Evolutionary conservation across 1,139 yeast species (phyloP).

Genomic region (Zygosaccharomyces sapae): DNA sequence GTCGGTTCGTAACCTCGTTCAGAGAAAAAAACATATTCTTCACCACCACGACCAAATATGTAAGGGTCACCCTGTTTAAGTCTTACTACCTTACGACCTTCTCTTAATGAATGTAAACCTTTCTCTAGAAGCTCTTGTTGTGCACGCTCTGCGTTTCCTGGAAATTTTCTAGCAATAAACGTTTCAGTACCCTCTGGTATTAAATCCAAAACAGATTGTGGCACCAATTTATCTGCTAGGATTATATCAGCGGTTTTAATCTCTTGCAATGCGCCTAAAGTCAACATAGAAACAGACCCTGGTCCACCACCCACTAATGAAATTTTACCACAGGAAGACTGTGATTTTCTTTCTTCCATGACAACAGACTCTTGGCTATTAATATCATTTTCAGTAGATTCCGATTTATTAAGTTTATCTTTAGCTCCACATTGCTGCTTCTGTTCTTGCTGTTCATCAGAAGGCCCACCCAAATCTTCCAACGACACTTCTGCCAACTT

Average conservation of each 20-base stretch:
- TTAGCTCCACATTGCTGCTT: neutral
- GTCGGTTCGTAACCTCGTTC: constrained; percentile 63
- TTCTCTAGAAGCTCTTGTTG: constrained; percentile 74
- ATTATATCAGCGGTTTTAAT: constrained; percentile 79
- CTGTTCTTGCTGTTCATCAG: neutral
- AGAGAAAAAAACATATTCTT: constrained; percentile 69
- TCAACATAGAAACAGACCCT: constrained; percentile 76
- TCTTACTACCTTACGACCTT: constrained; percentile 78
- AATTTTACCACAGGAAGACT: constrained; percentile 38
- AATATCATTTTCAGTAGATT: neutral
- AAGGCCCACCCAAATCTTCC: constrained; percentile 23
- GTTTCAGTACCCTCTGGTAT: constrained; percentile 71
- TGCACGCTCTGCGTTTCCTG: constrained; percentile 94
- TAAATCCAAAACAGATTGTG: constrained; percentile 75
- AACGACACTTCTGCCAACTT: constrained; percentile 45
- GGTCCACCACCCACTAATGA: constrained; percentile 93
- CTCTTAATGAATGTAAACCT: constrained; percentile 60
- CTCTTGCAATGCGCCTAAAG: constrained; percentile 79
- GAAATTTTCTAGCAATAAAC: constrained; percentile 89
- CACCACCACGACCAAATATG: constrained; percentile 96
- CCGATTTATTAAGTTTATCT: constrained; percentile 2
- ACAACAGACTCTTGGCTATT: neutral
- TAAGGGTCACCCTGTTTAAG: constrained; percentile 97
- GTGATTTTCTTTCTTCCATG: neutral
- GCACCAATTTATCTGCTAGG: constrained; percentile 88